Conservation (phyloP, 2,329 filamentous ascomycete species). For the Atkinsonella texensis region DNA sequence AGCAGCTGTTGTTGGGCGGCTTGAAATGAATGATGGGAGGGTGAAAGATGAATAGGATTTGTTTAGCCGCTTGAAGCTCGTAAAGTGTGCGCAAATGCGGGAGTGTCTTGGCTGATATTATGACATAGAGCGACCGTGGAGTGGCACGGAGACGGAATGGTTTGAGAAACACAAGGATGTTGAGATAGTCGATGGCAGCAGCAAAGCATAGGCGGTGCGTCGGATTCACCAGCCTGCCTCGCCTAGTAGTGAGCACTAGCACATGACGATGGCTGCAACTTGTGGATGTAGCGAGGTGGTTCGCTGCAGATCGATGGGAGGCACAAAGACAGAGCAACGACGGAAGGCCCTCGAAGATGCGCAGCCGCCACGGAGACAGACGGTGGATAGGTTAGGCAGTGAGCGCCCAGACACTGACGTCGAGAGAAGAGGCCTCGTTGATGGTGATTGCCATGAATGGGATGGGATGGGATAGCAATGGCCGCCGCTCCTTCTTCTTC, state of each 20-base stretch:
- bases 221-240: neutral
- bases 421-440: neutral
- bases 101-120: neutral
- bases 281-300: neutral
- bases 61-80: neutral
- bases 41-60: neutral
- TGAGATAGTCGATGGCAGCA: neutral
- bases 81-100: neutral
- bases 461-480: neutral
- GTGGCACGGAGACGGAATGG: neutral
- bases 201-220: neutral
- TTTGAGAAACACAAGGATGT: neutral
- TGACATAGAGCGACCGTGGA: neutral
- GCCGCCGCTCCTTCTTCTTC: neutral
- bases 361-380: no score
- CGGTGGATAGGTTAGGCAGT: neutral
- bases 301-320: neutral
- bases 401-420: neutral
- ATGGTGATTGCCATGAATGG: neutral
- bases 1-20: neutral
- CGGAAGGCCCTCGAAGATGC: no score
- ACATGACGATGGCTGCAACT: neutral
- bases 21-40: neutral
- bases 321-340: no score
- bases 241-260: neutral